Evolutionary conservation across 805 yeast species (phyloP).

Genomic region (Wickerhamomyces strasburgensis): DNA sequence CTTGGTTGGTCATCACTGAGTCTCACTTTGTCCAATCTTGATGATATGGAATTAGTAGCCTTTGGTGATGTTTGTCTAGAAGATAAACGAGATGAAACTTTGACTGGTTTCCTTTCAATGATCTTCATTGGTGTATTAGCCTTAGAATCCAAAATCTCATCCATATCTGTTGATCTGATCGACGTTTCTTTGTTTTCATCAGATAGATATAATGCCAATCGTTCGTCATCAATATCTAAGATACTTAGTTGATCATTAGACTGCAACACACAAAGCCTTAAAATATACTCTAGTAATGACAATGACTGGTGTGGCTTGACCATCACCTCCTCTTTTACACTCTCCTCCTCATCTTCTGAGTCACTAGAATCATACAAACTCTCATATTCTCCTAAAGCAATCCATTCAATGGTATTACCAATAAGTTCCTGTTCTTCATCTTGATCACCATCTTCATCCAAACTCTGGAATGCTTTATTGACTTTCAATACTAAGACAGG

Average conservation of each 20-base stretch:
- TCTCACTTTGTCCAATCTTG: no score
- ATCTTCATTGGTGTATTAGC: neutral
- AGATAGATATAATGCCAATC: conserved; percentile 52
- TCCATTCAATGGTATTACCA: conserved; percentile 3
- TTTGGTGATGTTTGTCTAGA: no score
- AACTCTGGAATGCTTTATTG: conserved; percentile 22
- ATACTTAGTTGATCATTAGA: conserved; percentile 51
- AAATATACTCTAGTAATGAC: conserved; percentile 51
- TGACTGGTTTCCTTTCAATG: no score
- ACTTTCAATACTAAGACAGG: conserved; percentile 67
- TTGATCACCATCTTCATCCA: conserved; percentile 20
- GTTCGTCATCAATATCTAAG: conserved; percentile 58
- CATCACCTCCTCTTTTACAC: no score
- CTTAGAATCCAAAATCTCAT: no score
- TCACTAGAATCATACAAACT: conserved; percentile 1
- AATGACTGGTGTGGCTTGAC: no score
- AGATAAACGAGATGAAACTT: no score
- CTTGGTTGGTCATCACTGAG: no score
- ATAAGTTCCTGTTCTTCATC: conserved; percentile 18
- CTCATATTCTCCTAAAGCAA: conserved; percentile 6
- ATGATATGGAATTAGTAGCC: no score
- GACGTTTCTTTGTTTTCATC: conserved; percentile 41
- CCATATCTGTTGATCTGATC: neutral
- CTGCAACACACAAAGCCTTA: conserved; percentile 58
- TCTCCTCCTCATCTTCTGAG: neutral